Evolutionary conservation across 2,329 filamentous ascomycete species (phyloP).

Genomic region (Proliferodiscus dingleyae): DNA sequence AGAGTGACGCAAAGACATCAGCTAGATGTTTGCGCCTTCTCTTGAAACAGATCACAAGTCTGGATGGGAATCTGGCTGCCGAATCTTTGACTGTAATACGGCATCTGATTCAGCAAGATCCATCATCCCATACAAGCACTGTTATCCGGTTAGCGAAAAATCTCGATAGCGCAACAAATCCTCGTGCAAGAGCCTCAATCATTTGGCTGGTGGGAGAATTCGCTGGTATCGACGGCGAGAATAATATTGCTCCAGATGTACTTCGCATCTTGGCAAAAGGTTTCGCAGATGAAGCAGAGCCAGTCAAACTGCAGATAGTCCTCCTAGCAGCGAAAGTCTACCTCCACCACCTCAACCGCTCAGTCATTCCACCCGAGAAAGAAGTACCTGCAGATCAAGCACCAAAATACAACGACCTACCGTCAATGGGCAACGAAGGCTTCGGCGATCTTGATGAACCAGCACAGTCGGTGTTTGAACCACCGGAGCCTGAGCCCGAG

Average conservation of each 20-base stretch:
- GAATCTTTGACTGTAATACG: slow-evolving; percentile 93
- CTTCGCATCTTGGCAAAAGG: slow-evolving; percentile 80
- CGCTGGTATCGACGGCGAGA: slow-evolving; percentile 69
- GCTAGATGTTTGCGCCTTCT: slow-evolving; percentile 77
- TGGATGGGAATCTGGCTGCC: slow-evolving; percentile 82
- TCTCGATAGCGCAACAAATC: slow-evolving; percentile 80
- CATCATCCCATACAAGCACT: slow-evolving; percentile 73
- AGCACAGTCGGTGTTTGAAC: slow-evolving; percentile 14
- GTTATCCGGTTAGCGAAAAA: slow-evolving; percentile 88
- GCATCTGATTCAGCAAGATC: slow-evolving; percentile 90
- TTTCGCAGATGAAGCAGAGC: slow-evolving; percentile 78
- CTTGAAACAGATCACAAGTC: slow-evolving; percentile 79
- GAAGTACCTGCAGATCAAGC: slow-evolving; percentile 23
- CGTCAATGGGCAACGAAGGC: slow-evolving; percentile 22
- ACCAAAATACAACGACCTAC: slow-evolving; percentile 24
- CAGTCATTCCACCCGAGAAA: slow-evolving; percentile 39
- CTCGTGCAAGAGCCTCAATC: slow-evolving; percentile 86
- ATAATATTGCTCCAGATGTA: slow-evolving; percentile 91
- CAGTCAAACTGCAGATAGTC: slow-evolving; percentile 86
- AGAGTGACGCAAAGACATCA: slow-evolving; percentile 66
- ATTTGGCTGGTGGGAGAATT: slow-evolving; percentile 98
- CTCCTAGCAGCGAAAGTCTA: slow-evolving; percentile 96
- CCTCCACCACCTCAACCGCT: slow-evolving; percentile 74
- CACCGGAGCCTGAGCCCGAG: slow-evolving; percentile 31
- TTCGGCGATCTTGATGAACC: slow-evolving; percentile 22